phyloP scores from a whole-genome alignment of 768 basidiomycete species.

The Naganishia friedmannii region DNA sequence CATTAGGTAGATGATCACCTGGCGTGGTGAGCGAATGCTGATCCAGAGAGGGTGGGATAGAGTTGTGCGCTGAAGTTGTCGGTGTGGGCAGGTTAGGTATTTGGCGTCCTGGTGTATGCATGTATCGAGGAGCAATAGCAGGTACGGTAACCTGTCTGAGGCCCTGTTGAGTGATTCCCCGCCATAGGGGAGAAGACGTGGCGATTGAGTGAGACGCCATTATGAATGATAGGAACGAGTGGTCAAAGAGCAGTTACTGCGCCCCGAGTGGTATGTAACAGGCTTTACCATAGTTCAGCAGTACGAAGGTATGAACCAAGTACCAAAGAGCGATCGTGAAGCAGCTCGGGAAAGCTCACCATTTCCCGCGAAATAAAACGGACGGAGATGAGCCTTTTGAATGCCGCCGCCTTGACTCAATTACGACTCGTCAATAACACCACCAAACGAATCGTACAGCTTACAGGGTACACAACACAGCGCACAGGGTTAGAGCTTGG shows the following conservation, averaged over 20 bases:
- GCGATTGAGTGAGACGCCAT: not conserved
- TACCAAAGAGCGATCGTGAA: slow-evolving; percentile 1
- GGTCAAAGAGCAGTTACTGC: not conserved
- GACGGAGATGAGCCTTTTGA: not conserved
- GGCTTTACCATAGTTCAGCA: not conserved
- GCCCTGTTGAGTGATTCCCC: not conserved
- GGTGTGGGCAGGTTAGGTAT: slow-evolving; percentile 42
- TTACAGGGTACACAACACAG: too few relatives aligned
- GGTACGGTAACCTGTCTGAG: not conserved
- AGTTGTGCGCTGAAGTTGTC: slow-evolving; percentile 32
- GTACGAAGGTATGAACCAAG: not conserved
- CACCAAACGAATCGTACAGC: too few relatives aligned
- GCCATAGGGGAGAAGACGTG: not conserved
- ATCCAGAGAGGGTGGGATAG: slow-evolving; percentile 14
- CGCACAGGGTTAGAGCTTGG: not conserved
- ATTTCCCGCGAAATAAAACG: not conserved
- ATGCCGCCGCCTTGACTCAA: not conserved
- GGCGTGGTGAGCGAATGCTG: slow-evolving; percentile 27
- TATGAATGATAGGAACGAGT: not conserved
- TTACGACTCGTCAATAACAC: too few relatives aligned
- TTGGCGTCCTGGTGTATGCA: slow-evolving; percentile 44
- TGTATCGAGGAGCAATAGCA: slow-evolving; percentile 12
- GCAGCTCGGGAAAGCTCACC: not conserved
- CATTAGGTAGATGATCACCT: slow-evolving; percentile 5
- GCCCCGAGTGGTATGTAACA: not conserved